A percentile compares a stretch with the other conserved stretches of the same genome.
Evolutionary conservation across 2,329 filamentous ascomycete genomes (phyloP).

Genomic region (Beauveria bassiana): DNA sequence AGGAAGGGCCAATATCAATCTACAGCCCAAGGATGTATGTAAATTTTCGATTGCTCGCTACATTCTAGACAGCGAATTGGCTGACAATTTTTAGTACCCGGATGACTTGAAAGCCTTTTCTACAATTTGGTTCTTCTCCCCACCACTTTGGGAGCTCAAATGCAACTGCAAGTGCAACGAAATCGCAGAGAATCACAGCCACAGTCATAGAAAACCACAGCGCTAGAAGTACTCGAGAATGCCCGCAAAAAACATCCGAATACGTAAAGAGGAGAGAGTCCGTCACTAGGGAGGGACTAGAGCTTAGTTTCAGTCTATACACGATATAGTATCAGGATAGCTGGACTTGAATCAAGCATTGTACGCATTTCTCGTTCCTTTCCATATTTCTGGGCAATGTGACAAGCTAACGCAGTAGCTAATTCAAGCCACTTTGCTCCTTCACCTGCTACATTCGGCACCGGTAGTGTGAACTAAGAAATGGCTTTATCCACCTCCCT

Average conservation of each 20-base stretch:
- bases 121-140: background rate
- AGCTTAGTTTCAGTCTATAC: too few relatives aligned
- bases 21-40: conserved; percentile 5
- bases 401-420: background rate
- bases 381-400: background rate
- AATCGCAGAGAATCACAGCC: background rate
- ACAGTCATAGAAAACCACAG: too few relatives aligned
- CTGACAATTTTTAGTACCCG: background rate
- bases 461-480: background rate
- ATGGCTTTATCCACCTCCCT: background rate
- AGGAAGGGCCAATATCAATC: conserved; percentile 4
- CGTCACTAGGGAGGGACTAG: too few relatives aligned
- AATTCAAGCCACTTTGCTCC: background rate
- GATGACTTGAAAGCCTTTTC: background rate
- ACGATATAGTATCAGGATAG: too few relatives aligned
- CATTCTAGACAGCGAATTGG: background rate
- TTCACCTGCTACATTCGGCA: conserved; percentile 1
- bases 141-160: background rate
- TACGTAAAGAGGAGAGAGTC: too few relatives aligned
- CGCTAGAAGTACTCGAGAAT: too few relatives aligned
- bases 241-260: too few relatives aligned
- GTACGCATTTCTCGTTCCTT: too few relatives aligned
- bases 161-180: background rate
- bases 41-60: too few relatives aligned
- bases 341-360: too few relatives aligned